These are phyloP conservation scores for Prinsepia uniflora DNA, from an alignment of 306 rosid species.

Conservation along the genomic window DNA sequence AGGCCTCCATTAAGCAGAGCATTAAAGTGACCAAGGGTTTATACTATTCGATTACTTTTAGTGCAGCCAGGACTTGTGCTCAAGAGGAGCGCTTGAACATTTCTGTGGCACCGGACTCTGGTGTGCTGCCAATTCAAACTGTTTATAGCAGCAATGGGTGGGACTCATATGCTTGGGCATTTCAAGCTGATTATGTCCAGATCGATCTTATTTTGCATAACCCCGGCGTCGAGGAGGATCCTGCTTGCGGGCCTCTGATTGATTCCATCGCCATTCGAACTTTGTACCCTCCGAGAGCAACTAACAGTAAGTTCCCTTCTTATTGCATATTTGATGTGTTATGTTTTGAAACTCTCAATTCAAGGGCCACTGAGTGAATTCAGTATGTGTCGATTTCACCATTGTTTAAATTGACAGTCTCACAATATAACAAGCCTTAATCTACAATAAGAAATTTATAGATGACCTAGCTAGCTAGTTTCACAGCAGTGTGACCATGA, in stretches of 20 bases:
- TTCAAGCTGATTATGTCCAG: conserved; percentile 40
- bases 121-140: conserved; percentile 83
- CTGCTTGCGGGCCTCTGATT: conserved; percentile 91
- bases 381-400: too few species aligned
- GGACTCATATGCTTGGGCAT: conserved; percentile 88
- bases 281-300: conserved; percentile 63
- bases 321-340: neutral
- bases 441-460: too few species aligned
- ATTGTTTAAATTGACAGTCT: neutral
- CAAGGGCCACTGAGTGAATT: neutral
- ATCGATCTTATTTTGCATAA: conserved; percentile 67
- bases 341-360: neutral
- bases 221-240: conserved; percentile 92
- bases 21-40: conserved; percentile 59
- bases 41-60: conserved; percentile 74
- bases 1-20: conserved; percentile 70
- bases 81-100: conserved; percentile 77
- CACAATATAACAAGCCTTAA: neutral
- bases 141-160: conserved; percentile 86
- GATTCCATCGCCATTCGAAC: conserved; percentile 75
- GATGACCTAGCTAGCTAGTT: neutral
- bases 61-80: conserved; percentile 93
- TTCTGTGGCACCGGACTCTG: conserved; percentile 75
- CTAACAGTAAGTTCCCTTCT: conserved; percentile 44
- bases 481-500: neutral